Evolutionary conservation across 169 alveolate species (phyloP), one percentile per base, ranked within the genome.

Genomic region (Babesia ovata): DNA sequence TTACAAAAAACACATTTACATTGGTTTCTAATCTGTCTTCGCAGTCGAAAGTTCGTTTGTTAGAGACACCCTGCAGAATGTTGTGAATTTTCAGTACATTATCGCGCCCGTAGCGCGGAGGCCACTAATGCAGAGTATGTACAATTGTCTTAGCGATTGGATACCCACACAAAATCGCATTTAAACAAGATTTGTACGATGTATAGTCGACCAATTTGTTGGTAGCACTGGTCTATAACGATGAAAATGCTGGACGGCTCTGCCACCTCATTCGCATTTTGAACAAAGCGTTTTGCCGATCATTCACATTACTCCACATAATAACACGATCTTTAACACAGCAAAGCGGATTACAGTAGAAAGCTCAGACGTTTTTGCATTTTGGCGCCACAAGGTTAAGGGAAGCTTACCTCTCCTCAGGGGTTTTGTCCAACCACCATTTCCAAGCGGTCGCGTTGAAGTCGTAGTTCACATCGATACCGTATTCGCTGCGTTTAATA

Each of bases 371-470:
- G 39, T 33, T 33, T 33, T 33, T 33, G 50, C 49, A 33, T 21
- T 33, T n/a, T 36, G 46, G 26, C 1, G 21, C 66, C 44, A 58
- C 26, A 3, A 28, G 22, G 48, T n/a, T 9, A 13, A 45, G 2
- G 50, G 10, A 16, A 10, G 19, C 52, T 7, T 57, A 71, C 81
- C 81, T 71, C 50, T 59, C 60, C 70, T 71, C 72, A n/a, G 69
- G 60, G 36, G 70, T 74, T n/a, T 62, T 63, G 65, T 74, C 69
- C 71, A 62, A 13, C 89, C 89, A 82, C 86, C 86, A 82, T 21
- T 45, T 65, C 89, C 89, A 82, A 50, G 56, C 62, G 29, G 58
- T 50, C 19, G 85, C 29, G 65, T 72, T 70, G 48, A 73, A 71
- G 59, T 82, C 81, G 48, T 54, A 46, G 24, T 61, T 57, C 8